Base-by-base conservation (phyloP, 1,284 basidiomycete species). In the Naganishia liquefaciens region DNA sequence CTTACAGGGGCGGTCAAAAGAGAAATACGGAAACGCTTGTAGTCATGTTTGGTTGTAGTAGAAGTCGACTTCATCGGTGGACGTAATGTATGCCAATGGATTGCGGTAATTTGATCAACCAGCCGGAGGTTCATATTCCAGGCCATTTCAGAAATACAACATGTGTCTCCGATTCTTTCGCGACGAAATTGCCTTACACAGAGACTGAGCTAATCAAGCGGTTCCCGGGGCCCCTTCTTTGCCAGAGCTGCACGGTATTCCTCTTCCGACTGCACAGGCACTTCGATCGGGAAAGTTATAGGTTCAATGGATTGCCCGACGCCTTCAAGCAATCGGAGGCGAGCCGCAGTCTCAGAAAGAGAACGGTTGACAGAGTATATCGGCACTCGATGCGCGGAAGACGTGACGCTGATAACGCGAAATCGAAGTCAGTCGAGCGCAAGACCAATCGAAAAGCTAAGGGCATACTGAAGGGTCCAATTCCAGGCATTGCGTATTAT, bases 311-410 rank as follows among this genome's bases (percentile, higher is more conserved):
- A 71, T 49, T 79, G 71, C 17, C 81, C 82, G 40, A 76, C 75
- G 9, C 71, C 75, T 57, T 80, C 77, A 40, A 83, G 75, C 52
- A 80, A 75, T 43, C 75, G 75, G 28, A 85, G 73, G 37, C 83
- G 79, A 63, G 70, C 71, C 17, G 76, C 79, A 3, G 84, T 84
- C 9, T 76, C 79, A 1, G 81, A 77, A 47, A 73, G 77, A 2
- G 79, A 73, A 53, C 68, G 80, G 71, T 84, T 84, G 64, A 85
- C 81, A 69, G 82, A 83, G 74, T 84, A 84, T 80, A 63, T 47
- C 15, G 62, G 62, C 21, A 63, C 62, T 23, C 62, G 62, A 67
- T 85, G 83, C 64, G 77, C 81, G 1, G 83, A 84, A 21, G 83
- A 84, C 0, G 83, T 85, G 52, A 84, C 84, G 66, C 53, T 63